Base-by-base conservation (phyloP, 73 alveolate species). In the Paramecium caudatum region DNA sequence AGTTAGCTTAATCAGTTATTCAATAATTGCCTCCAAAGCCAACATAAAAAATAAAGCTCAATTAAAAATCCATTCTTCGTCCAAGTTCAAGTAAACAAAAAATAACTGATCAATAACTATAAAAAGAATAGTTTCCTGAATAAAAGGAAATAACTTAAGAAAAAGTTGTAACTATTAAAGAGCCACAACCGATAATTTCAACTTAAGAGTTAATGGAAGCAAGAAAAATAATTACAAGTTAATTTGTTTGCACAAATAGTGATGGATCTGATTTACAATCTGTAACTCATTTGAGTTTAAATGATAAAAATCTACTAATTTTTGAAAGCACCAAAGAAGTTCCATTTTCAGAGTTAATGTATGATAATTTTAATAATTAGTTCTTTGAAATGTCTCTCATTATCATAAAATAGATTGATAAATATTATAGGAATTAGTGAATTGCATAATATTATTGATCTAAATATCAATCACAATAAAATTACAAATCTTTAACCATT, bases 311-410 rank as follows among this genome's bases (percentile, higher is more conserved):
- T 13, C 49, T 65, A 16, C 17, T 65, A 21, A 36, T 65, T 65
- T 65, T 65, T 36, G 83, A 65, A 65, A 65, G 83, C 30, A 65
- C 83, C 1, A 13, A 13, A 5, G 83, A 65, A 33, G 83, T 65
- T 25, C 80, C 46, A 23, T 55, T 55, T 23, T 55, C 9, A 23
- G 80, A 55, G 30, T 21, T 55, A 23, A 55, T 23, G 80, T 55
- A 55, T 27, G 23, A 15, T 43, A 25, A 65, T 65, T 25, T 65
- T 30, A 65, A 36, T 12, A 32, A 13, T 34, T 36, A 65, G 50
- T 10, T 36, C 83, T 21, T n/a, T 65, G 17, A 65, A 65, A 43
- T 32, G 83, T 36, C 49, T 65, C 0, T 65, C 83, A 33, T 36
- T 65, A 33, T 65, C 50, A 33, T 36, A 65, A 13, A 65, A 65